Evolutionary conservation across 805 yeast species (phyloP).

Genomic region (Sungouiella thailandica): DNA sequence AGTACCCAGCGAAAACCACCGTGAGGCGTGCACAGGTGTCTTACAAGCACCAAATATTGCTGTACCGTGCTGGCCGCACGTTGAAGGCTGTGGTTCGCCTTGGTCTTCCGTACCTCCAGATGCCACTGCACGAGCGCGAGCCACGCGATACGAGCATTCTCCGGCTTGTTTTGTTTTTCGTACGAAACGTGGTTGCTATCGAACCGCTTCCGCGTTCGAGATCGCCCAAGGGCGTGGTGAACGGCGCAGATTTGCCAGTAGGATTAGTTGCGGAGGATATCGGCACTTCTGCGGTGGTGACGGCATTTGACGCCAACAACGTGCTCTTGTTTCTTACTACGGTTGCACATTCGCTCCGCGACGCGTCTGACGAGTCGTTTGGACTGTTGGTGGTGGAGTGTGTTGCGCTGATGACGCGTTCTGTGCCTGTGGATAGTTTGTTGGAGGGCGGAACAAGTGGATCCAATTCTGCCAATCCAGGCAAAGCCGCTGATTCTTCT

Average conservation of each 20-base stretch:
- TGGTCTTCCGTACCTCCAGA: slow-evolving; percentile 55
- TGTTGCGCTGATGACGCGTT: slow-evolving; percentile 56
- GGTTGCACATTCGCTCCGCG: slow-evolving; percentile 62
- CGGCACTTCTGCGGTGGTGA: slow-evolving; percentile 52
- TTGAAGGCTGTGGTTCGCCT: slow-evolving; percentile 67
- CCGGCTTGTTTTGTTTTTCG: slow-evolving; percentile 64
- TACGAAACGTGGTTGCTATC: slow-evolving; percentile 74
- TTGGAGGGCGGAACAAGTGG: too few relatives aligned
- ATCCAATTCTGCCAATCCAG: too few relatives aligned
- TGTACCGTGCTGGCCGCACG: slow-evolving; percentile 54
- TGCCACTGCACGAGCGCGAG: slow-evolving; percentile 51
- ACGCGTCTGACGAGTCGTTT: slow-evolving; percentile 57
- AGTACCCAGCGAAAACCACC: slow-evolving; percentile 56
- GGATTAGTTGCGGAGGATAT: slow-evolving; percentile 64
- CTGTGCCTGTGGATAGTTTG: slow-evolving; percentile 27
- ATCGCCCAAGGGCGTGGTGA: slow-evolving; percentile 34
- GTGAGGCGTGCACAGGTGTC: slow-evolving; percentile 46
- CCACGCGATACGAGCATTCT: slow-evolving; percentile 69
- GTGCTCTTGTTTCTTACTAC: slow-evolving; percentile 73
- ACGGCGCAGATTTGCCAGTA: slow-evolving; percentile 45
- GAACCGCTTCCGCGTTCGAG: slow-evolving; percentile 61
- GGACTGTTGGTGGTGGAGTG: slow-evolving; percentile 67
- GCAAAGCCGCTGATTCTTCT: too few relatives aligned
- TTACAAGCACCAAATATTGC: slow-evolving; percentile 67
- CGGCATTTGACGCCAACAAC: slow-evolving; percentile 59